Percentiles rank a stretch among this genome's conserved stretches.
These are phyloP conservation scores for Leptomonas pyrrhocoris DNA, from an alignment of 208 protist species.

Conservation along the genomic window DNA sequence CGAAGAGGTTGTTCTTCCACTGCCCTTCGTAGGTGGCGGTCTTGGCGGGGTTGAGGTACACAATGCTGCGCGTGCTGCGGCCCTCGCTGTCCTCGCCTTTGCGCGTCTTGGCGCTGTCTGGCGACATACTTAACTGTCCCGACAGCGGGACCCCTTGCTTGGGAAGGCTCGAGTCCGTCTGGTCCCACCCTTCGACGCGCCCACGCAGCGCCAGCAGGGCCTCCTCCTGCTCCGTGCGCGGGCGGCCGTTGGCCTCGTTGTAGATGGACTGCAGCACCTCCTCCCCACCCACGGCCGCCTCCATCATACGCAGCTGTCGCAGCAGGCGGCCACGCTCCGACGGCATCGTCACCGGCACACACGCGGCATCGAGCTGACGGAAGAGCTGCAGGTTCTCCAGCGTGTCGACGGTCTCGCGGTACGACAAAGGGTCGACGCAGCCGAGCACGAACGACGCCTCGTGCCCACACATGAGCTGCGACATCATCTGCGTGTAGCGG, in stretches of 20 bases:
- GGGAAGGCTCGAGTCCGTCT: background rate
- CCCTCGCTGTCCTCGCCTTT: conserved; percentile 22
- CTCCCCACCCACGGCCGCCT: conserved; percentile 52
- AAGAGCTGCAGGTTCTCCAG: conserved; percentile 90
- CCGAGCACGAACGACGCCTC: conserved; percentile 89
- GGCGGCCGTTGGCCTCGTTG: conserved; percentile 50
- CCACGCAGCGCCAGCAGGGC: conserved; percentile 58
- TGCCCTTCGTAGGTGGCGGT: conserved; percentile 89
- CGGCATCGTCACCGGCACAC: conserved; percentile 60
- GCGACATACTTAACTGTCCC: background rate
- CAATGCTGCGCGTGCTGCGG: conserved; percentile 54
- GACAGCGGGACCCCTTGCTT: background rate
- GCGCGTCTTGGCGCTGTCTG: background rate
- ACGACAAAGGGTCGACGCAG: conserved; percentile 75
- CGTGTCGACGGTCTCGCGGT: conserved; percentile 80
- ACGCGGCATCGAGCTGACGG: conserved; percentile 59
- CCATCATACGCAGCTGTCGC: conserved; percentile 62
- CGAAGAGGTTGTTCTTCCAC: conserved; percentile 83
- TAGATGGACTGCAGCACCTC: conserved; percentile 65
- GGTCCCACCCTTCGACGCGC: conserved; percentile 48
- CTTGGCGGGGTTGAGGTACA: conserved; percentile 85
- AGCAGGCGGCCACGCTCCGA: conserved; percentile 81
- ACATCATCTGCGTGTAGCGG: conserved; percentile 89
- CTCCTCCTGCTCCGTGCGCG: conserved; percentile 88
- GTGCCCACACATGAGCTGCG: conserved; percentile 83